Base-by-base conservation (phyloP, 768 basidiomycete species). In the Cubamyces sp. region DNA sequence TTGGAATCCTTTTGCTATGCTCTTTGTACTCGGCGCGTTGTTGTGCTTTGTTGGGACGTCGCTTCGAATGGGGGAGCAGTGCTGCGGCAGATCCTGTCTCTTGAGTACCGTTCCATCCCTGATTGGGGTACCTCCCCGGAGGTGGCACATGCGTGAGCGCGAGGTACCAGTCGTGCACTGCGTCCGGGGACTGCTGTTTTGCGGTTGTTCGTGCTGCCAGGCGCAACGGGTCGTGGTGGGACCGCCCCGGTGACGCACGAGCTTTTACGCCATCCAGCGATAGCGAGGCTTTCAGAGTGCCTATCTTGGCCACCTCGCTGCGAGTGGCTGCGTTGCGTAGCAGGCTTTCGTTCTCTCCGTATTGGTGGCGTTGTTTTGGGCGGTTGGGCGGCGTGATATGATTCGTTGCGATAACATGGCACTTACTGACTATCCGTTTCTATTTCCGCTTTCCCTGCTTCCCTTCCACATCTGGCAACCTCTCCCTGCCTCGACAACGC, bases 351-450 rank as follows among this genome's bases (percentile, higher is more conserved):
- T 40, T 34, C 34, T 48, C 18, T 61, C 23, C 52, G 46, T 60
- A 60, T 43, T 69, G 50, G 53, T 62, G 23, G 56, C 43, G 25
- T 23, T n/a, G 21, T 19, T 23, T 56, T 28, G 46, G n/a, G 34
- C 34, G 34, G 6, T 34, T 34, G 6, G 34, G 34, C 34, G 34
- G 34, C 34, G 34, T 34, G 34, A 34, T 34, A 9, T 34, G 34
- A 34, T 34, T 34, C 34, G 34, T 34, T 12, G 40, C 45, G 49
- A 34, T 45, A 19, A 41, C 18, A 41, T 40, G 34, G 26, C 43
- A 53, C 55, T 57, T 48, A 52, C 54, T 62, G 49, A 57, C 56
- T 57, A 34, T 57, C 21, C 28, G 40, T 21, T 26, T 52, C 21
- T 50, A 12, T 40, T 45, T 54, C 37, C 47, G 40, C 5, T 34